A percentile compares a stretch with the other conserved stretches of the same genome.
Evolutionary conservation across 2,329 filamentous ascomycete species (phyloP).

Genomic region (Cadophora sp.): DNA sequence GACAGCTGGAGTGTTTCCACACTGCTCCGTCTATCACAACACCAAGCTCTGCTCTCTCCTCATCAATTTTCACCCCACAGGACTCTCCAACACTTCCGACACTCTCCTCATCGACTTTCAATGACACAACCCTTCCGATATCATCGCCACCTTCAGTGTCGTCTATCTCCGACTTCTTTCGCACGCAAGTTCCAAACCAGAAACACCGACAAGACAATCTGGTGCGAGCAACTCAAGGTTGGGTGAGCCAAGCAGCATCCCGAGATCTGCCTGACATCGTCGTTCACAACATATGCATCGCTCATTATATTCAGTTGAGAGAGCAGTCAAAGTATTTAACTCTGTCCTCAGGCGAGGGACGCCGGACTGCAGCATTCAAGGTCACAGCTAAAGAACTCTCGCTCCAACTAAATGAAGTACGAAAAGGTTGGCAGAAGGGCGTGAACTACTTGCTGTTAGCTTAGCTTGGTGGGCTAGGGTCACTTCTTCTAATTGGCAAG

Average conservation of each 20-base stretch:
- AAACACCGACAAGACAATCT: background rate
- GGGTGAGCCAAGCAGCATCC: background rate
- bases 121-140: background rate
- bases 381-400: background rate
- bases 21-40: background rate
- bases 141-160: background rate
- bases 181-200: background rate
- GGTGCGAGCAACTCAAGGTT: background rate
- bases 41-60: background rate
- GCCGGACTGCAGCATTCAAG: background rate
- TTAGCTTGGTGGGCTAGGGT: background rate
- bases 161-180: background rate
- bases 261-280: background rate
- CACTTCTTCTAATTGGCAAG: conserved; percentile 5
- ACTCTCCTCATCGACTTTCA: background rate
- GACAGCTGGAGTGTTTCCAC: background rate
- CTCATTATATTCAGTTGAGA: background rate
- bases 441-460: background rate
- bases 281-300: background rate
- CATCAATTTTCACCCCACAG: background rate
- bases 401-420: background rate
- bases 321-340: background rate
- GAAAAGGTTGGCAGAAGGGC: background rate
- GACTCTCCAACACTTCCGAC: background rate
- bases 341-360: background rate